phyloP scores from a whole-genome alignment of 257 asterid species.

The Catharanthus roseus region DNA sequence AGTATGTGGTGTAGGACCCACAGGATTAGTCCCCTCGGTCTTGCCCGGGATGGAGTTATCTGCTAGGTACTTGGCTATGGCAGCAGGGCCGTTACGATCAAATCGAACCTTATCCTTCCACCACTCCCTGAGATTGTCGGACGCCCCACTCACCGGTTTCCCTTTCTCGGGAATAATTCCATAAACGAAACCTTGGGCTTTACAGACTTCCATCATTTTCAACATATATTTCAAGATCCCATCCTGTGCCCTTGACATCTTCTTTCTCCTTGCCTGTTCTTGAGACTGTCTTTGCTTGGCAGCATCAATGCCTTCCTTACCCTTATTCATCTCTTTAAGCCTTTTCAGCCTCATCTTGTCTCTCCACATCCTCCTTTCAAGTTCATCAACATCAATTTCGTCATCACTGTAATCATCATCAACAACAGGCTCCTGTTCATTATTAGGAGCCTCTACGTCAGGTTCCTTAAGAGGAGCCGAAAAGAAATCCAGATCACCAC shows the following conservation, averaged over 20 bases:
- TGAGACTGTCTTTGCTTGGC: conserved; percentile 77
- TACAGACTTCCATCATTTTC: conserved; percentile 93
- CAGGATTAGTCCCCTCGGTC: conserved; percentile 31
- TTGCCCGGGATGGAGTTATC: conserved; percentile 45
- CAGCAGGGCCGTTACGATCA: conserved; percentile 84
- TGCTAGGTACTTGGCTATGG: conserved; percentile 54
- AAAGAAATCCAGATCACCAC: conserved; percentile 71
- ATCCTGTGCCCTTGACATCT: conserved; percentile 93
- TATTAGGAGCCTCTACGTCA: conserved; percentile 28
- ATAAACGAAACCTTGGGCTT: conserved; percentile 90
- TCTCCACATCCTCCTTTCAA: conserved; percentile 85
- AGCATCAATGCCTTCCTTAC: conserved; percentile 50
- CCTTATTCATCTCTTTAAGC: conserved; percentile 61
- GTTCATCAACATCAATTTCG: conserved; percentile 76
- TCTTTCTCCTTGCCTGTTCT: conserved; percentile 91
- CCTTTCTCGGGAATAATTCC: conserved; percentile 95
- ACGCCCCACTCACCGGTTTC: conserved; percentile 85
- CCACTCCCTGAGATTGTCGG: conserved; percentile 87
- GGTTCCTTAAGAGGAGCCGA: conserved; percentile 48
- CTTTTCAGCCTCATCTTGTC: conserved; percentile 62
- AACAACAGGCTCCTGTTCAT: conserved; percentile 34
- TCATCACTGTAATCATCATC: conserved; percentile 79
- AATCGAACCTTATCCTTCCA: conserved; percentile 90
- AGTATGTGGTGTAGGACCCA: conserved; percentile 73
- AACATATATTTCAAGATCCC: conserved; percentile 89